Evolutionary conservation across 2,329 filamentous ascomycete genomes (phyloP), one percentile per base, ranked within the genome.

Genomic region (Drechslera avenae): DNA sequence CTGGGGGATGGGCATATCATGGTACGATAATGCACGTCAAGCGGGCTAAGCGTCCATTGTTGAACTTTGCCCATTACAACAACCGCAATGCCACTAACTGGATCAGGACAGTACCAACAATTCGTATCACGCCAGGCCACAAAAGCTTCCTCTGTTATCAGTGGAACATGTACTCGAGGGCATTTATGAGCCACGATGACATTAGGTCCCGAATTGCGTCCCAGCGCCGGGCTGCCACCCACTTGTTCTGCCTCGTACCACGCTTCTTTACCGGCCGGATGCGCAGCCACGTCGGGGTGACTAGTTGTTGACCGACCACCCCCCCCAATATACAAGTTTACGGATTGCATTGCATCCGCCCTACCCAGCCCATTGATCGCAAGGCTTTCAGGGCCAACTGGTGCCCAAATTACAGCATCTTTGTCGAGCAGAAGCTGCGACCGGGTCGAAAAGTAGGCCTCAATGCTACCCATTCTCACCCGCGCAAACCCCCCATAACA

Each of bases 211-310:
- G 7, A 16, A 32, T 44, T n/a, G 18, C 14, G 12, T 1, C 4
- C 4, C 10, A 32, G 13, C 33, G 28, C 10, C 6, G 43, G 17
- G n/a, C 36, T 31, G 17, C 1, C 28, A 12, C 26, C 43, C 31
- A 21, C 18, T 41, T 39, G 36, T 40, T 48, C 46, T 50, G 52
- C 49, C 52, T 56, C 35, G 49, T 44, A 52, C 34, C 26, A 50
- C 41, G 23, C 26, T 3, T 26, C 40, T 21, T 43, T 28, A 48
- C 45, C 32, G 53, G 53, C 39, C 43, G 52, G 10, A 26, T 56
- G 49, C 49, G 52, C 55, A 56, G 52, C 52, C 52, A 50, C 46
- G 39, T 21, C 35, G 39, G 46, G 41, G 35, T 35, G 17, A 56
- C 28, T 14, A 30, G 7, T 33, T 17, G 7, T 33, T 17, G 18